Evolutionary conservation across 73 alveolate species (phyloP).

Genomic region (Paramecium bursaria): DNA sequence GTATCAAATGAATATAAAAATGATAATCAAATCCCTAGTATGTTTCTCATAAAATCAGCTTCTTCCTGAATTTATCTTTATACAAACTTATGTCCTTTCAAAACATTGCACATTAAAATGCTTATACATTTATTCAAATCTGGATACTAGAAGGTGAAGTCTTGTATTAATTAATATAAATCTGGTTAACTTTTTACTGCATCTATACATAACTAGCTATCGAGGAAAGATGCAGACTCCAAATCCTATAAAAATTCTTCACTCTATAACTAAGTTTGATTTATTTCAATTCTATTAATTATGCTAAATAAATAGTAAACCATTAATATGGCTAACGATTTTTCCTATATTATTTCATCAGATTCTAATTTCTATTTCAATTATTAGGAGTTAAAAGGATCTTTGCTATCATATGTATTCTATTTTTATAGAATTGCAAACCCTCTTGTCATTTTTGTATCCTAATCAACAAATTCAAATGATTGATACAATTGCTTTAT

Average conservation of each 20-base stretch:
- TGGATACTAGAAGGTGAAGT: slow-evolving; percentile 22
- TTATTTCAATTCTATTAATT: slow-evolving; percentile 4
- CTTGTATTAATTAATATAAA: neutral
- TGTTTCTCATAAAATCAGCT: too few species aligned
- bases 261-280: slow-evolving; percentile 2
- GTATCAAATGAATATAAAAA: too few species aligned
- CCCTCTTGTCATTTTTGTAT: slow-evolving; percentile 78
- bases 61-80: too few species aligned
- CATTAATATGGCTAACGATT: slow-evolving; percentile 9
- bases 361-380: neutral
- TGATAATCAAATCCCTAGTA: too few species aligned
- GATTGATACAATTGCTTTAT: slow-evolving; percentile 67
- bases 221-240: slow-evolving; percentile 24
- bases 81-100: too few species aligned
- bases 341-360: neutral
- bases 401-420: slow-evolving; percentile 4
- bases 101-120: neutral
- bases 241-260: slow-evolving; percentile 43
- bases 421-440: slow-evolving; percentile 66
- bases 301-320: slow-evolving; percentile 25
- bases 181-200: neutral
- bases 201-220: neutral
- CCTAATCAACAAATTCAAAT: slow-evolving; percentile 68
- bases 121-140: slow-evolving; percentile 29
- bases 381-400: neutral